phyloP scores from a whole-genome alignment of 768 basidiomycete species.

The Nevesoporus exiguus region DNA sequence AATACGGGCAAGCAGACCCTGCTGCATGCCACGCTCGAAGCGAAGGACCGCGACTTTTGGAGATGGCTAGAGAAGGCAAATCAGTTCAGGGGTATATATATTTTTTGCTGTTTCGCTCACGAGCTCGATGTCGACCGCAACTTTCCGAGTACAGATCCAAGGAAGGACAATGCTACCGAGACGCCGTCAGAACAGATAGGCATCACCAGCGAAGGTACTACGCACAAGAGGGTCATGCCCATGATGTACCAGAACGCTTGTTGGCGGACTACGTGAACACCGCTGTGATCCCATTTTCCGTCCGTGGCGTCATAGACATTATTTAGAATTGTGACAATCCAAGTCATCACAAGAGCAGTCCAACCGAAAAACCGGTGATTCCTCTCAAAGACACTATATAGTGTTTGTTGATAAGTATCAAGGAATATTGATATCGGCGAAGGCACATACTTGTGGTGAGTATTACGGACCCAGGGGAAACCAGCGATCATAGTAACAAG shows the following conservation, averaged over 20 bases:
- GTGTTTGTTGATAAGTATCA: background rate
- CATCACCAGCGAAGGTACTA: constrained; percentile 6
- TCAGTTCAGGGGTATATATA: background rate
- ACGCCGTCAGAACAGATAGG: background rate
- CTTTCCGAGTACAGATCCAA: constrained; percentile 74
- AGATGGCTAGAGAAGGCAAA: constrained; percentile 52
- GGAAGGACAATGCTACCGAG: constrained; percentile 59
- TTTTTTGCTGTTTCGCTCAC: constrained; percentile 38
- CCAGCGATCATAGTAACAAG: constrained; percentile 61
- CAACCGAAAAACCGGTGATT: constrained; percentile 80
- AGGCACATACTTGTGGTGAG: constrained; percentile 67
- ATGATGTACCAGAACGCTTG: constrained; percentile 79
- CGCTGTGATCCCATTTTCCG: constrained; percentile 54
- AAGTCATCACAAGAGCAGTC: constrained; percentile 53
- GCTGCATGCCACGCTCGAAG: constrained; percentile 82
- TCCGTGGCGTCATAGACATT: constrained; percentile 58
- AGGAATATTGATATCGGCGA: background rate
- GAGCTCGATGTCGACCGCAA: constrained; percentile 69
- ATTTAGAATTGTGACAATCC: constrained; percentile 66
- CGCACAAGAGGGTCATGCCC: constrained; percentile 72
- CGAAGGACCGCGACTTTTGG: constrained; percentile 76
- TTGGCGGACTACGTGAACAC: constrained; percentile 52
- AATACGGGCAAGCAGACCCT: constrained; percentile 71
- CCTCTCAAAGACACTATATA: constrained; percentile 66
- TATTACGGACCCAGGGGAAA: constrained; percentile 77